Percentiles rank a stretch among this genome's conserved stretches.
Evolutionary conservation across 331 rosid genomes (phyloP).

Genomic region (Stylosanthes scabra): DNA sequence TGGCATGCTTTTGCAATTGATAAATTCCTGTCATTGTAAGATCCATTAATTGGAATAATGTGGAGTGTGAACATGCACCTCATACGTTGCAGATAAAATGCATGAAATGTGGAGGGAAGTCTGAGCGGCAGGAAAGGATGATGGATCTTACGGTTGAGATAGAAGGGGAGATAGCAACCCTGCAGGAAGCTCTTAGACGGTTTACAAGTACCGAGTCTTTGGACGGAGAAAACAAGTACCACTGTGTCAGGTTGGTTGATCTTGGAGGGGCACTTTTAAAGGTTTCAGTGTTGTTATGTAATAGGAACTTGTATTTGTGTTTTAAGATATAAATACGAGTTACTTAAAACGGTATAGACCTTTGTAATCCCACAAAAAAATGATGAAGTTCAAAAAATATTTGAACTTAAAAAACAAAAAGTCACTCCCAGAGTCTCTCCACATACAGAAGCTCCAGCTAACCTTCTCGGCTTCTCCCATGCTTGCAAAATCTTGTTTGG

Average conservation of each 20-base stretch:
- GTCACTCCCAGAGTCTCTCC: neutral
- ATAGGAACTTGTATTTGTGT: slow-evolving; percentile 9
- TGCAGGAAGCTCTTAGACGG: slow-evolving; percentile 79
- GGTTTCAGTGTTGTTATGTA: slow-evolving; percentile 2
- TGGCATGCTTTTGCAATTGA: slow-evolving; percentile 20
- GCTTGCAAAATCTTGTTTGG: neutral
- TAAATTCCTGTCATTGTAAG: slow-evolving; percentile 3
- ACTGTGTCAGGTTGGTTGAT: slow-evolving; percentile 80
- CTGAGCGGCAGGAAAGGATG: slow-evolving; percentile 95
- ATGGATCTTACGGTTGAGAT: slow-evolving; percentile 98
- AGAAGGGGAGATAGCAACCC: slow-evolving; percentile 87
- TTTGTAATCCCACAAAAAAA: neutral
- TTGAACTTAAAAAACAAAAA: neutral
- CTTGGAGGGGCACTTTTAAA: slow-evolving; percentile 16
- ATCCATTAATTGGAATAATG: slow-evolving; percentile 20
- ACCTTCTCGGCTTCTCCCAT: neutral
- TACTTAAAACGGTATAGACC: neutral
- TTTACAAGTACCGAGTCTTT: slow-evolving; percentile 86
- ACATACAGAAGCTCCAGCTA: neutral
- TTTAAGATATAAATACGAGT: neutral
- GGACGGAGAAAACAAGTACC: slow-evolving; percentile 97
- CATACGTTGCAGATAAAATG: slow-evolving; percentile 77
- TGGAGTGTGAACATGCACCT: slow-evolving; percentile 25
- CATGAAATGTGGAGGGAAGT: slow-evolving; percentile 88
- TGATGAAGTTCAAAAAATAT: neutral